A percentile compares a stretch with the other conserved stretches of the same genome.
phyloP scores from a whole-genome alignment of 139 green algal species.

The Auxenochlorella protothecoides region DNA sequence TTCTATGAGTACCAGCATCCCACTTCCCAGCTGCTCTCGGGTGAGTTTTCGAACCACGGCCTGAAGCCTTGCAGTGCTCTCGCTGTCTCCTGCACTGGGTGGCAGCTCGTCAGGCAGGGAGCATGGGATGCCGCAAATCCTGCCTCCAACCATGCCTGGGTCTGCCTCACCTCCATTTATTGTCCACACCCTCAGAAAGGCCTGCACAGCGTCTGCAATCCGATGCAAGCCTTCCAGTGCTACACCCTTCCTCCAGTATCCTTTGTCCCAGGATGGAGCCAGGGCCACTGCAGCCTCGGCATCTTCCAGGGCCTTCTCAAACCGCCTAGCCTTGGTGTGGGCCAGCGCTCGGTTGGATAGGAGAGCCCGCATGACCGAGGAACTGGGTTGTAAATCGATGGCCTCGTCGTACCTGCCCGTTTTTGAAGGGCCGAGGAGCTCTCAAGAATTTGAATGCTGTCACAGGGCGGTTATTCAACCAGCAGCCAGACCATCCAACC shows the following conservation, averaged over 20 bases:
- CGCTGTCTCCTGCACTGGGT: no score
- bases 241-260: conserved; percentile 21
- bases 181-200: conserved; percentile 8
- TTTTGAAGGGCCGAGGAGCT: not conserved
- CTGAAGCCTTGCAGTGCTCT: no score
- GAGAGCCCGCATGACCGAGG: conserved; percentile 2
- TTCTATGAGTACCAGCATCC: conserved; percentile 9
- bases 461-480: not conserved
- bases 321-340: conserved; percentile 13
- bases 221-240: conserved; percentile 29
- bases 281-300: conserved; percentile 11
- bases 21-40: conserved; percentile 21
- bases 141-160: no score
- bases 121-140: no score
- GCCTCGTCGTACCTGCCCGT: conserved; percentile 20
- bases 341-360: conserved; percentile 33
- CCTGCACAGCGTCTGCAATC: conserved; percentile 13
- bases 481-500: not conserved
- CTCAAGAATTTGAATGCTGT: not conserved
- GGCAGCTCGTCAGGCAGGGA: no score
- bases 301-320: conserved; percentile 25
- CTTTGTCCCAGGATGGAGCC: conserved; percentile 28
- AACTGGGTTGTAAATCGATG: conserved; percentile 4
- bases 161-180: no score
- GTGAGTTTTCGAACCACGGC: conserved; percentile 4